phyloP scores from a whole-genome alignment of 1,284 basidiomycete species.

The Fomitopsis betulina region DNA sequence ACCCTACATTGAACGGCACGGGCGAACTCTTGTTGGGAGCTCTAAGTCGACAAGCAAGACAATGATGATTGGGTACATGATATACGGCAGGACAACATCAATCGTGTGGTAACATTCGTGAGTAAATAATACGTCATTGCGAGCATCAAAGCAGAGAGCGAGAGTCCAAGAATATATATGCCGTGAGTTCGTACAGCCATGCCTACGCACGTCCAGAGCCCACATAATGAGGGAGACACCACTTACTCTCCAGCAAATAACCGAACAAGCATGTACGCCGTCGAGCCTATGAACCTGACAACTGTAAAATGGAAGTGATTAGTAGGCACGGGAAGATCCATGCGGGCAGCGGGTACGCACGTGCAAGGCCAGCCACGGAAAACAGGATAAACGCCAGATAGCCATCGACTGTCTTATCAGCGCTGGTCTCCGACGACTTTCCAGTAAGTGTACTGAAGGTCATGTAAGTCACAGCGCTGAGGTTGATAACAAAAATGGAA shows the following conservation, averaged over 20 bases:
- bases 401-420: conserved; percentile 56
- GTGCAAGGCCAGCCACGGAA: conserved; percentile 81
- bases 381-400: conserved; percentile 82
- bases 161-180: not conserved
- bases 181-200: not conserved
- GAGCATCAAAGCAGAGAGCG: not conserved
- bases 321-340: not conserved
- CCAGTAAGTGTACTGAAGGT: conserved; percentile 44
- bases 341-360: conserved; percentile 41
- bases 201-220: not conserved
- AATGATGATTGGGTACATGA: not conserved
- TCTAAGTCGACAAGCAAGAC: not conserved
- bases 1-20: too few species aligned
- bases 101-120: not conserved
- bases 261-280: conserved; percentile 74
- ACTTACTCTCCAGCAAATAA: conserved; percentile 77
- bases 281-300: conserved; percentile 77
- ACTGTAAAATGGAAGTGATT: conserved; percentile 38
- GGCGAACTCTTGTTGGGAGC: not conserved
- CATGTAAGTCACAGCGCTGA: conserved; percentile 9
- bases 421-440: conserved; percentile 37
- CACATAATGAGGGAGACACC: not conserved
- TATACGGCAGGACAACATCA: not conserved
- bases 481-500: not conserved
- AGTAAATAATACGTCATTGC: not conserved